Evolutionary conservation across 2,329 filamentous ascomycete genomes (phyloP).

Genomic region (Verticillium alfalfae): DNA sequence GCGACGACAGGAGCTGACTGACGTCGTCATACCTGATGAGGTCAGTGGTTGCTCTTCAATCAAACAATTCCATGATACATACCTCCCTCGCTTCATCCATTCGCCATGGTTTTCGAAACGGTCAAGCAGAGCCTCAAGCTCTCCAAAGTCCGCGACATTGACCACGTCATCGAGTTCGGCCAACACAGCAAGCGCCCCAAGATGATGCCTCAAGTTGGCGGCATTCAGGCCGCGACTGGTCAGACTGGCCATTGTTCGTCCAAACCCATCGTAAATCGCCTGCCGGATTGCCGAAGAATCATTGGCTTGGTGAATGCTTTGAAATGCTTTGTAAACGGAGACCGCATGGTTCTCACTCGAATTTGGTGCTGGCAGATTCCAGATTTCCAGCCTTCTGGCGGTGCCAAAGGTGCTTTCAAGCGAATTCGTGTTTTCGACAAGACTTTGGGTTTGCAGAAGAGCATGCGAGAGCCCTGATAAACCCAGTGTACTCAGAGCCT

Average conservation of each 20-base stretch:
- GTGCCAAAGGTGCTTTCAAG: slow-evolving; percentile 72
- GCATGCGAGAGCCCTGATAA: slow-evolving; percentile 81
- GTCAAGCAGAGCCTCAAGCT: slow-evolving; percentile 57
- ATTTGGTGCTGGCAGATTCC: slow-evolving; percentile 77
- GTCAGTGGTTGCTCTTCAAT: neutral
- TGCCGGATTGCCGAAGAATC: slow-evolving; percentile 46
- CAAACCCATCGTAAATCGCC: slow-evolving; percentile 59
- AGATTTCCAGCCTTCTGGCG: slow-evolving; percentile 79
- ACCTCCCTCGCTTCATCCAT: slow-evolving; percentile 84
- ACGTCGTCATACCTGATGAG: slow-evolving; percentile 64
- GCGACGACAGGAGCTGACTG: slow-evolving; percentile 72
- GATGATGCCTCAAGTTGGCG: slow-evolving; percentile 44
- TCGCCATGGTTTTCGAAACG: slow-evolving; percentile 59
- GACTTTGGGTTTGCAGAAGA: slow-evolving; percentile 61
- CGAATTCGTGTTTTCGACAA: slow-evolving; percentile 50
- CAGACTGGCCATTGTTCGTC: slow-evolving; percentile 54
- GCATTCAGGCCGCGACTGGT: slow-evolving; percentile 42
- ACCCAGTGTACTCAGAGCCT: slow-evolving; percentile 73
- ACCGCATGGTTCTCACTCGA: slow-evolving; percentile 58
- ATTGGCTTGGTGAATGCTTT: slow-evolving; percentile 65
- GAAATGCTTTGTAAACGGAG: slow-evolving; percentile 74
- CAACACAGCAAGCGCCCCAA: slow-evolving; percentile 64
- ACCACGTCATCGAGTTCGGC: slow-evolving; percentile 79
- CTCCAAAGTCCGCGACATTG: slow-evolving; percentile 49
- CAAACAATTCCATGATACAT: slow-evolving; percentile 23